Conservation (phyloP, 768 basidiomycete species). For the Russula ochroleuca region DNA sequence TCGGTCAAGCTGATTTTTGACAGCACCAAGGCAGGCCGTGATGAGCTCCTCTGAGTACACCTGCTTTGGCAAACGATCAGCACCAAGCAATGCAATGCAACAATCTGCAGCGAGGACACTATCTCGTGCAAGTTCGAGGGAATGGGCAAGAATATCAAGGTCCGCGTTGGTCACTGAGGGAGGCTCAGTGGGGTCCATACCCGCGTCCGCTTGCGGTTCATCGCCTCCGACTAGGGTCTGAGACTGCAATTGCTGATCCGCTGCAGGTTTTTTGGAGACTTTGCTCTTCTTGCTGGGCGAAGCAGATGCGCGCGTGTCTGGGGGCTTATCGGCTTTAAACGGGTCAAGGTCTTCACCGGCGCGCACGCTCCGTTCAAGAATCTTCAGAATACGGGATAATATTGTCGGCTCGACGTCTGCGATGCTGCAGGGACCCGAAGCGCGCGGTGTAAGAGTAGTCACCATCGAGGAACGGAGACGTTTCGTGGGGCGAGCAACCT, state of each 20-base stretch:
- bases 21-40: slow-evolving; percentile 63
- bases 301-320: slow-evolving; percentile 26
- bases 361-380: slow-evolving; percentile 74
- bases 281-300: slow-evolving; percentile 42
- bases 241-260: slow-evolving; percentile 43
- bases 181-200: slow-evolving; percentile 25
- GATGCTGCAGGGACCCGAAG: slow-evolving; percentile 48
- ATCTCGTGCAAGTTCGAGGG: slow-evolving; percentile 61
- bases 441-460: slow-evolving; percentile 40
- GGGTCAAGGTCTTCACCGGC: slow-evolving; percentile 73
- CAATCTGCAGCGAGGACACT: slow-evolving; percentile 82
- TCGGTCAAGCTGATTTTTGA: slow-evolving; percentile 77
- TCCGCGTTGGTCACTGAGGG: slow-evolving; percentile 43
- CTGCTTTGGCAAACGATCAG: slow-evolving; percentile 82
- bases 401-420: slow-evolving; percentile 61
- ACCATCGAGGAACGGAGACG: slow-evolving; percentile 49
- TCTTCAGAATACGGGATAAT: slow-evolving; percentile 64
- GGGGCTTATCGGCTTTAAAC: slow-evolving; percentile 42
- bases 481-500: slow-evolving; percentile 64
- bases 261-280: slow-evolving; percentile 33
- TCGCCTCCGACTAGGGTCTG: slow-evolving; percentile 39
- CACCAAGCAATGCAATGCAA: slow-evolving; percentile 69
- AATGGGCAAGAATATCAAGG: slow-evolving; percentile 47
- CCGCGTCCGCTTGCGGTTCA: slow-evolving; percentile 32
- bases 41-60: slow-evolving; percentile 96